Evolutionary conservation across 2,329 filamentous ascomycete genomes (phyloP).

Genomic region (Cadophora gregata): DNA sequence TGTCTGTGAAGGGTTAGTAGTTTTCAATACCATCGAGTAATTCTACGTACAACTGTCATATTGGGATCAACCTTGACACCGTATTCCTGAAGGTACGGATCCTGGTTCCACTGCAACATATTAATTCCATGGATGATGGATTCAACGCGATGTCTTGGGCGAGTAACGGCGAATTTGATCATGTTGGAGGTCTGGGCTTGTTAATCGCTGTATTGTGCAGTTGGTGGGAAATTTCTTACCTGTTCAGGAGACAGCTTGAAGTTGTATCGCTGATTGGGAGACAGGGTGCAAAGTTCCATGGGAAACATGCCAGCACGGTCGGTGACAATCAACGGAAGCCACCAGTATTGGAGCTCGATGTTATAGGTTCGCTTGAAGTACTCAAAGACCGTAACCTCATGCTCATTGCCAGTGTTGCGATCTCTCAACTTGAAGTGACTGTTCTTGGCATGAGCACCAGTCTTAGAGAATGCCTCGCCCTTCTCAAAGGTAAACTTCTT

Average conservation of each 20-base stretch:
- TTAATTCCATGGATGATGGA: slow-evolving; percentile 73
- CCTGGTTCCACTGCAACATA: slow-evolving; percentile 70
- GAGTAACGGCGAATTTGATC: slow-evolving; percentile 92
- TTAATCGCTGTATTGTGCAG: slow-evolving; percentile 12
- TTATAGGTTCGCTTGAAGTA: slow-evolving; percentile 65
- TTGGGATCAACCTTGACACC: slow-evolving; percentile 70
- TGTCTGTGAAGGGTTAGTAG: slow-evolving; percentile 48
- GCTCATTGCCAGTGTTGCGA: slow-evolving; percentile 49
- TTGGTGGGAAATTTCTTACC: slow-evolving; percentile 38
- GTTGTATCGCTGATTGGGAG: slow-evolving; percentile 63
- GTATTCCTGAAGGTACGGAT: slow-evolving; percentile 74
- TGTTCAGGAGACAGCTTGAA: slow-evolving; percentile 64
- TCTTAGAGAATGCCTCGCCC: slow-evolving; percentile 46
- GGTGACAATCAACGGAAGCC: slow-evolving; percentile 64
- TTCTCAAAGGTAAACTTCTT: slow-evolving; percentile 54
- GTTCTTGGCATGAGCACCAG: slow-evolving; percentile 57
- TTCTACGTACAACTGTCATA: slow-evolving; percentile 58
- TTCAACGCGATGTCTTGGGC: slow-evolving; percentile 69
- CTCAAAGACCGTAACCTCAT: slow-evolving; percentile 51
- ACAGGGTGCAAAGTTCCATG: slow-evolving; percentile 62
- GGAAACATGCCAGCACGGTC: slow-evolving; percentile 62
- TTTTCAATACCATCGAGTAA: too few species aligned
- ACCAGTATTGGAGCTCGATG: slow-evolving; percentile 52
- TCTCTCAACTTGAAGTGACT: slow-evolving; percentile 61
- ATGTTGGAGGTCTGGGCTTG: slow-evolving; percentile 73